These are phyloP conservation scores for Cladophialophora immunda DNA, from an alignment of 2,329 filamentous ascomycete genomes.

Conservation along the genomic window DNA sequence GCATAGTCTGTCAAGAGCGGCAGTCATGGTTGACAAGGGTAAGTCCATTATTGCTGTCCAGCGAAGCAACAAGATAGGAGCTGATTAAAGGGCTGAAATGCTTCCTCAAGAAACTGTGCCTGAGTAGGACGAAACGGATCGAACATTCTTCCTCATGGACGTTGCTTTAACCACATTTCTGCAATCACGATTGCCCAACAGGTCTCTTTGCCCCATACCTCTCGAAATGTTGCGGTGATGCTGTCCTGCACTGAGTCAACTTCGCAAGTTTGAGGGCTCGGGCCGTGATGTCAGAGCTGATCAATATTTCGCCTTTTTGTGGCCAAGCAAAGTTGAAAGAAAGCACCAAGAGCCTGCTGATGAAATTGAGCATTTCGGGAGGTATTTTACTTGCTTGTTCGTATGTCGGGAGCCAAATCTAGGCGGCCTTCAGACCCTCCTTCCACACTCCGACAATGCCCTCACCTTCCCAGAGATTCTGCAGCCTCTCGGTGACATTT, in stretches of 20 bases:
- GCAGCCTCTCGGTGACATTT: constrained; percentile 36
- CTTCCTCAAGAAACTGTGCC: not conserved
- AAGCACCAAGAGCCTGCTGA: not conserved
- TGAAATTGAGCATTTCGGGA: not conserved
- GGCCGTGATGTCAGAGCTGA: not conserved
- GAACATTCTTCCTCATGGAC: not conserved
- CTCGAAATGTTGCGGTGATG: not conserved
- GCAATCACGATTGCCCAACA: not conserved
- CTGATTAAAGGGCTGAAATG: not conserved
- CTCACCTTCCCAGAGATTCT: constrained; percentile 37
- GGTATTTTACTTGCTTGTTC: not conserved
- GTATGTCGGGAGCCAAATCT: not conserved
- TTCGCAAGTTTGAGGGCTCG: not conserved
- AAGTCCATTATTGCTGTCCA: not conserved
- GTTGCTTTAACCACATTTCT: not conserved
- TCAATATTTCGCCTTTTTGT: not conserved
- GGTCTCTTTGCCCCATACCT: not conserved
- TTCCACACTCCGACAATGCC: constrained; percentile 40
- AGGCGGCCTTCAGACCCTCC: constrained; percentile 36
- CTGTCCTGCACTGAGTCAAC: not conserved
- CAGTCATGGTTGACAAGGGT: not conserved
- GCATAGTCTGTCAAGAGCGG: not conserved
- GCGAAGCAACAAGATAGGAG: not conserved
- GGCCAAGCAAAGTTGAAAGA: not conserved
- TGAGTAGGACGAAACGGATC: not conserved